These are phyloP conservation scores for Neurospora sp. DNA, from an alignment of 495 filamentous ascomycete genomes.

Conservation along the genomic window DNA sequence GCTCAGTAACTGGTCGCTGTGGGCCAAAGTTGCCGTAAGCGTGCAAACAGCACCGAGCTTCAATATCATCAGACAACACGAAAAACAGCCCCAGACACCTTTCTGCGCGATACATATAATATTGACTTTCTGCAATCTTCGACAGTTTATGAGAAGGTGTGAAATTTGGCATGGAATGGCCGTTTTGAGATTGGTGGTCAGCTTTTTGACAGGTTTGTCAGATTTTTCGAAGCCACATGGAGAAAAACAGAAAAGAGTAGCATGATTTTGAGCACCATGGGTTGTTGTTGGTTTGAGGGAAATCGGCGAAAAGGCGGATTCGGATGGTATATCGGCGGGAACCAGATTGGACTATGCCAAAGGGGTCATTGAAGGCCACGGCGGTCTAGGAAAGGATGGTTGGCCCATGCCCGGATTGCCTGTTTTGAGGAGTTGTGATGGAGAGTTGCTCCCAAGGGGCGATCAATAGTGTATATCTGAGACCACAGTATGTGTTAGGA, in stretches of 20 bases:
- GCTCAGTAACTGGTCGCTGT: conserved; percentile 9
- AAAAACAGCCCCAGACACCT: background rate
- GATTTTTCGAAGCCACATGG: background rate
- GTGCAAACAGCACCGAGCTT: background rate
- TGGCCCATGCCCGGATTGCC: conserved; percentile 15
- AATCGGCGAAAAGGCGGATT: conserved; percentile 4
- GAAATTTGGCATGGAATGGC: background rate
- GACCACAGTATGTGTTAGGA: background rate
- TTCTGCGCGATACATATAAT: background rate
- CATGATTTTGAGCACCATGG: background rate
- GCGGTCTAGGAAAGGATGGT: conserved; percentile 26
- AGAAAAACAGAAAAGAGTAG: conserved; percentile 9
- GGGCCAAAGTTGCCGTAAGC: background rate
- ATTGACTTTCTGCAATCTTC: background rate
- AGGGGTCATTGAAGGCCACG: conserved; percentile 17
- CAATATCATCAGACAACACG: background rate
- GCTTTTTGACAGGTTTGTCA: background rate
- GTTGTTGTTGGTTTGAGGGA: background rate
- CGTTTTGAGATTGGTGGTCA: background rate
- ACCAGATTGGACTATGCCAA: conserved; percentile 23
- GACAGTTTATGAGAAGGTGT: background rate
- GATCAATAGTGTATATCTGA: background rate
- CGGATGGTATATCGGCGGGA: conserved; percentile 7
- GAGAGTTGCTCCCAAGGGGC: background rate
- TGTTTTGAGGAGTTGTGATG: conserved; percentile 14